phyloP scores from a whole-genome alignment of 2,329 filamentous ascomycete species.

The Phialocephala sp. region DNA sequence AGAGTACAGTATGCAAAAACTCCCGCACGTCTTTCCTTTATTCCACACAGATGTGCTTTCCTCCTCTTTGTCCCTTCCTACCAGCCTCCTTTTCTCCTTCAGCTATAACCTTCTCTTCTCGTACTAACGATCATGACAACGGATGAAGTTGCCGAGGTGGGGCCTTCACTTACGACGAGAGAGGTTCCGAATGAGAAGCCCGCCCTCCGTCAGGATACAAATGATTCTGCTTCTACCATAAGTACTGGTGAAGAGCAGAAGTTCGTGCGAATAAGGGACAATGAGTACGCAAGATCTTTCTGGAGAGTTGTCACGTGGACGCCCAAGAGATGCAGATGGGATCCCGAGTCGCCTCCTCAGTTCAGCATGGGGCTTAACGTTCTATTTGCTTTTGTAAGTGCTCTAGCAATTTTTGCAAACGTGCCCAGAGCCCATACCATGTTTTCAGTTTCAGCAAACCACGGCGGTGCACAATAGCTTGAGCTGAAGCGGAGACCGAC shows the following conservation, averaged over 20 bases:
- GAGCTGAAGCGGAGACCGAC: not conserved
- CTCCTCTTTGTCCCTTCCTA: not conserved
- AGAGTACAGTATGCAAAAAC: not conserved
- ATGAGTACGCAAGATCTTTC: conserved; percentile 24
- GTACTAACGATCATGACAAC: conserved; percentile 15
- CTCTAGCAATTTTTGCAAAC: not conserved
- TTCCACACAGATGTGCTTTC: not conserved
- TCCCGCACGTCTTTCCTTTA: not conserved
- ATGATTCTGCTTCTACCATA: conserved; percentile 23
- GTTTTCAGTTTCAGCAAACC: not conserved
- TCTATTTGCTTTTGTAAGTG: conserved; percentile 58
- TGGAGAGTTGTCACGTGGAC: conserved; percentile 57
- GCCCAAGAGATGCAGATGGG: conserved; percentile 71
- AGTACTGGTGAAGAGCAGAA: conserved; percentile 25
- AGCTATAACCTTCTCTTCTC: not conserved
- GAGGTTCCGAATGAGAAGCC: conserved; percentile 7
- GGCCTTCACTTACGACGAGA: not conserved
- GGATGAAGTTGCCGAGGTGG: conserved; percentile 12
- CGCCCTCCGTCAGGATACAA: conserved; percentile 10
- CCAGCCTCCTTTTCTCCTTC: not conserved
- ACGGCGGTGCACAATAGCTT: not conserved
- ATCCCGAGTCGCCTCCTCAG: conserved; percentile 66
- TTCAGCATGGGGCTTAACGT: conserved; percentile 74
- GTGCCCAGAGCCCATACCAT: not conserved
- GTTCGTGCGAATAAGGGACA: conserved; percentile 28